Evolutionary conservation across 164 flowering plant genomes (phyloP), one percentile per base, ranked within the genome.

Genomic region (Sextonia rubra): DNA sequence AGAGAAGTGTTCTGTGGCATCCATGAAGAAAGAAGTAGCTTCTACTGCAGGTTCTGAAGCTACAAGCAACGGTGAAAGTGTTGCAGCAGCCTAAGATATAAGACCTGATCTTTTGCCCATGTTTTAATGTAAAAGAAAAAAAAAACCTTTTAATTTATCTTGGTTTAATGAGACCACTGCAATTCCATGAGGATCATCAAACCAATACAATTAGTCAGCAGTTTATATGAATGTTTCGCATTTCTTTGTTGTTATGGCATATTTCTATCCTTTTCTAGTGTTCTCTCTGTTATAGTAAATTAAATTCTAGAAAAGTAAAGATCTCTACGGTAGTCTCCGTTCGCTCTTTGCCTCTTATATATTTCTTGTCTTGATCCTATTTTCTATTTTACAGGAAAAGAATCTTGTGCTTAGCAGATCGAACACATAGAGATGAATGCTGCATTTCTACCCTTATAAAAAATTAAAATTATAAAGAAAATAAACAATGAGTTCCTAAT

Each of bases 1-100:
- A 67, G 89, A 86, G 70, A 85, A 86, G 81, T 85, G 89, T 62
- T 80, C 83, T 0, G n/a, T 82, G 68, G 75, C 78, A n/a, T 82
- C 88, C 5, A 82, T 77, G 77, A 70, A 70, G 70, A 70, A 70
- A 64, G 79, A 78, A 47, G 77, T 60, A 9, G 47, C 84, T 0
- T 14, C 82, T 12, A 14, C 80, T 20, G 60, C 77, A 20, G 78
- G 67, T 66, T 44, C 85, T 11, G 73, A 76, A 47, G 70, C 68
- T 30, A 58, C 86, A 9, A 61, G 70, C 73, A 83, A 83, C 20
- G 84, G 83, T n/a, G 86, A 79, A 74, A 83, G 86, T 12, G 70
- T 74, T 26, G 80, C 79, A 12, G 79, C 82, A 4, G 82, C 80
- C 2, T 79, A 64, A 66, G 23, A 18, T 70, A 9, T 1, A 15